Base-by-base conservation (phyloP, 1,139 yeast genomes). In the Scheffersomyces quercinus region DNA sequence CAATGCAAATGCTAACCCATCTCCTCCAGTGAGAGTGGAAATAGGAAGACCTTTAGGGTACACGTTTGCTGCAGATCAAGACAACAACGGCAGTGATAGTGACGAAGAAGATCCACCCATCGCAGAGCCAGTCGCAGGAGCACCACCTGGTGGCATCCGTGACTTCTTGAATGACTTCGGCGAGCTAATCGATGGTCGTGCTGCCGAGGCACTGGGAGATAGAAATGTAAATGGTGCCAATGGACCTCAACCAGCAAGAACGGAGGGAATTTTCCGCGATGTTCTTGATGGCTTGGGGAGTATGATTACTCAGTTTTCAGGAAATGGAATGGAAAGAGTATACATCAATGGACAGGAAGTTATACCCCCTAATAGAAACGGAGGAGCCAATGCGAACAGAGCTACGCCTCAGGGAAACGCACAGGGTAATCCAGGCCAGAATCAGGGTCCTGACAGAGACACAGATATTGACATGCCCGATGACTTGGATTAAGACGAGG, bases 141-240 rank as follows among this genome's bases (percentile, higher is more conserved):
- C 15, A 5, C 24, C 37, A n/a, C 37, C 36, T 10, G 45, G 47
- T 3, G 26, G 26, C 26, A 20, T 20, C 7, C 50, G 64, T 28
- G 55, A 58, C 5, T 43, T 62, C 13, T 49, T 62, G 30, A 62
- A 61, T 41, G 56, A 59, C 20, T 52, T 62, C 41, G 67, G 67
- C 1, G 60, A 57, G 13, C 42, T 57, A 32, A 48, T 59, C 44
- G 64, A 59, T 39, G 52, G 26, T 20, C 26, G 9, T 20, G 26
- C 26, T 5, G 8, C 26, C 8, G 26, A 20, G 5, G 26, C 7
- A 20, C 26, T 5, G 8, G 26, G 26, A 20, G 7, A 20, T 6
- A 8, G 8, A 20, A 20, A 20, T 5, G 20, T 16, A 16, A 16
- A 16, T 20, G 26, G 26, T 3, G 7, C 26, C 3, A 20, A 2